Evolutionary conservation across 2,329 filamentous ascomycete species (phyloP), one percentile per base, ranked within the genome.

Genomic region (Stenocarpella maydis): DNA sequence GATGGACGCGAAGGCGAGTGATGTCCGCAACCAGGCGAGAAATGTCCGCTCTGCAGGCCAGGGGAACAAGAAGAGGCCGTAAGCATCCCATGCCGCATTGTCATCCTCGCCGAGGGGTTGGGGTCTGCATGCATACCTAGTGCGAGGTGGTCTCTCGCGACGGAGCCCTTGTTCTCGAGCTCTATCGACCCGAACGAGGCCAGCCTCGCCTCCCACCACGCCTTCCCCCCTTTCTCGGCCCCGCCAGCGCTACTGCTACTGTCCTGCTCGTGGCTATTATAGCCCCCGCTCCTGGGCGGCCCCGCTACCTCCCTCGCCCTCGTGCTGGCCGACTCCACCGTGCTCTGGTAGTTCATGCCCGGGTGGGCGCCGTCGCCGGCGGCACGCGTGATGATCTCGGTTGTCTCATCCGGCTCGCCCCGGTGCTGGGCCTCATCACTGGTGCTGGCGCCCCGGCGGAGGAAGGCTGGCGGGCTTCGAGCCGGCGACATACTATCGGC

Each of bases 111-210:
- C 39, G 31, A 63, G 24, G 19, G 19, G 10, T 34, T 28, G 39
- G 26, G 39, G 17, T 60, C 43, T 43, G 71, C 81, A 64, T 43
- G 71, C 81, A 64, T 81, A 95, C 92, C 92, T 60, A 96, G 81
- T 26, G 93, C 93, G 67, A 96, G 82, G 81, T 96, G 93, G 79
- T 96, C 93, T 75, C 93, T 84, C 14, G 93, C 93, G 47, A 95
- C 92, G 76, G 91, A 93, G 47, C 93, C 93, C 80, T 94, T 95
- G 76, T 96, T 96, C 79, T 96, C 93, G 71, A 96, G 80, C 82
- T 95, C 92, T 64, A 96, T 86, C 6, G 87, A 88, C 74, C 82
- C 84, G 65, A 90, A 85, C 69, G 83, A 80, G 28, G 84, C 73
- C 47, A 87, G 77, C 39, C 77, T 76, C 74, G 82, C 81, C 85